Percentiles rank a stretch among this genome's conserved stretches.
These are phyloP conservation scores for Paramecium sonneborni DNA, from an alignment of 73 alveolate species.

Conservation along the genomic window DNA sequence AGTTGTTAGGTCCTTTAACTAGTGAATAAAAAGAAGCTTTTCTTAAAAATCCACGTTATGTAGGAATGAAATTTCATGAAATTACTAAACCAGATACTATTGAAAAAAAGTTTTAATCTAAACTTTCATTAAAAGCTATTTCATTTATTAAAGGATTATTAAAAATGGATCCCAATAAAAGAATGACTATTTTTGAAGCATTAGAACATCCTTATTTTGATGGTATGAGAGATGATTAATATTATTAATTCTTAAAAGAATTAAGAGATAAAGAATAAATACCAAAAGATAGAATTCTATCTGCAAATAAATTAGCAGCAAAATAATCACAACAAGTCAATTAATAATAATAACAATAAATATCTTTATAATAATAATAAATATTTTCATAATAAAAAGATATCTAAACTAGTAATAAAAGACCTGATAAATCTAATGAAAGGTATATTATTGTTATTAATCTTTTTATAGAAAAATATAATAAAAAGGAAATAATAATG, in stretches of 20 bases:
- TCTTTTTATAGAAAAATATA: neutral
- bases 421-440: neutral
- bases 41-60: slow-evolving; percentile 80
- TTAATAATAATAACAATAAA: neutral
- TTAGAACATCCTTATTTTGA: slow-evolving; percentile 92
- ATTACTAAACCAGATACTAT: slow-evolving; percentile 87
- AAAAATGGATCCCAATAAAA: slow-evolving; percentile 87
- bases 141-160: slow-evolving; percentile 88
- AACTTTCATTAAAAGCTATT: slow-evolving; percentile 85
- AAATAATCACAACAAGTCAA: slow-evolving; percentile 25
- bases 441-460: neutral
- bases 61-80: slow-evolving; percentile 73
- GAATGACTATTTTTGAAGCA: slow-evolving; percentile 85
- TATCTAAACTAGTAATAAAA: neutral
- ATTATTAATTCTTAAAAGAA: slow-evolving; percentile 84
- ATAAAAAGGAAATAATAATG: neutral
- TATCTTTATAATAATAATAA: neutral
- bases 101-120: slow-evolving; percentile 87
- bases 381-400: neutral
- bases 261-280: slow-evolving; percentile 37
- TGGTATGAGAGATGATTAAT: slow-evolving; percentile 88
- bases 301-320: slow-evolving; percentile 23
- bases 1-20: slow-evolving; percentile 59
- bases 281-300: slow-evolving; percentile 51
- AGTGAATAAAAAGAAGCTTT: slow-evolving; percentile 82